Evolutionary conservation across 208 protist genomes (phyloP).

Genomic region (Leishmania tarentolae): DNA sequence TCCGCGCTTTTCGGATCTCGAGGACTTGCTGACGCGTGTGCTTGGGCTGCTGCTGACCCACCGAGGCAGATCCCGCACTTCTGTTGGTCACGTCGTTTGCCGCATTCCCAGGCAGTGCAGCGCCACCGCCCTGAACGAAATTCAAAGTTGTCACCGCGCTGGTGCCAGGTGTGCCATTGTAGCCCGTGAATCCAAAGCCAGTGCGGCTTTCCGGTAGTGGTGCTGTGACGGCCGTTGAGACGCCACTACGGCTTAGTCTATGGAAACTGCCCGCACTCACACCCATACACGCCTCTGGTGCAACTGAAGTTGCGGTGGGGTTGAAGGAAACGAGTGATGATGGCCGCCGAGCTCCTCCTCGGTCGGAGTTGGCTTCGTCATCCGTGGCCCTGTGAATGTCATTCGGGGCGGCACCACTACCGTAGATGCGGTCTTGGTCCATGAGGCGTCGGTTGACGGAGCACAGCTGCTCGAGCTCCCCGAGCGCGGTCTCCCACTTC

Average conservation of each 20-base stretch:
- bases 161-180: slow-evolving; percentile 13
- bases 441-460: slow-evolving; percentile 46
- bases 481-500: slow-evolving; percentile 73
- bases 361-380: slow-evolving; percentile 38
- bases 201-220: slow-evolving; percentile 19
- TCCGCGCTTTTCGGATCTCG: slow-evolving; percentile 68
- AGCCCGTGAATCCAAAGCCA: slow-evolving; percentile 31
- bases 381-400: slow-evolving; percentile 12
- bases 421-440: slow-evolving; percentile 71
- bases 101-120: slow-evolving; percentile 6
- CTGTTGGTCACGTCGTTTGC: slow-evolving; percentile 25
- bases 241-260: slow-evolving; percentile 21
- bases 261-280: slow-evolving; percentile 30
- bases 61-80: slow-evolving; percentile 35
- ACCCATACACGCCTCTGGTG: slow-evolving; percentile 25
- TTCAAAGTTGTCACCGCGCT: slow-evolving; percentile 15
- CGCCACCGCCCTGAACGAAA: slow-evolving; percentile 1
- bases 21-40: slow-evolving; percentile 76
- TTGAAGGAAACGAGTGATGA: slow-evolving; percentile 81
- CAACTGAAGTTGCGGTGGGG: slow-evolving; percentile 17
- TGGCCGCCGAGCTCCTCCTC: slow-evolving; percentile 34
- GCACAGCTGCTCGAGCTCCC: slow-evolving; percentile 65
- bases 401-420: slow-evolving; percentile 17
- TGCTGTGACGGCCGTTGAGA: not conserved
- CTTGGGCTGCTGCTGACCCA: slow-evolving; percentile 38